phyloP scores from a whole-genome alignment of 306 rosid genomes.

The Cicer judaicum region DNA sequence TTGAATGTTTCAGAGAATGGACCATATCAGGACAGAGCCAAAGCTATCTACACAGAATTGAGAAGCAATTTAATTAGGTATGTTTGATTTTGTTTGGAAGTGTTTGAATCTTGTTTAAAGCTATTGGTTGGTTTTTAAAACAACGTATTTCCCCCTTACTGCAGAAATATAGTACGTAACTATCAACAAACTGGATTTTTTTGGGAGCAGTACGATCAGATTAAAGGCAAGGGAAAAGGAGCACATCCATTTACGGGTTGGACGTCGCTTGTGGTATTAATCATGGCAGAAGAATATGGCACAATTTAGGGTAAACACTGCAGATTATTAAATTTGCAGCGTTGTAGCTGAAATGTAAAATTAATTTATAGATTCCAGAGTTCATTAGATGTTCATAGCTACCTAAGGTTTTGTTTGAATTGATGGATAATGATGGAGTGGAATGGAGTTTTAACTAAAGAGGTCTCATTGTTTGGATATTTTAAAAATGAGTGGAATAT shows the following conservation, averaged over 20 bases:
- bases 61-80: conserved; percentile 86
- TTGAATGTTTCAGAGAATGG: conserved; percentile 65
- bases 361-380: conserved; percentile 20
- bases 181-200: conserved; percentile 70
- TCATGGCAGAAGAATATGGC: conserved; percentile 81
- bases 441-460: no score
- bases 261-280: conserved; percentile 83
- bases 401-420: not conserved
- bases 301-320: conserved; percentile 46
- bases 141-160: not conserved
- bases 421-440: no score
- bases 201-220: conserved; percentile 94
- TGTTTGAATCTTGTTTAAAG: conserved; percentile 4
- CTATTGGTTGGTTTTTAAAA: not conserved
- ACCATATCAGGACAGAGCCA: conserved; percentile 76
- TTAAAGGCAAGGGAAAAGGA: conserved; percentile 87
- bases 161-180: conserved; percentile 68
- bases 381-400: conserved; percentile 2
- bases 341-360: not conserved
- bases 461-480: no score
- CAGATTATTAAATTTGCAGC: not conserved
- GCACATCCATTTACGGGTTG: conserved; percentile 87
- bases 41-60: conserved; percentile 67
- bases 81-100: conserved; percentile 15
- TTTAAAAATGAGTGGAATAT: no score